phyloP scores from a whole-genome alignment of 208 protist genomes.

The Naegleria gruberi region DNA sequence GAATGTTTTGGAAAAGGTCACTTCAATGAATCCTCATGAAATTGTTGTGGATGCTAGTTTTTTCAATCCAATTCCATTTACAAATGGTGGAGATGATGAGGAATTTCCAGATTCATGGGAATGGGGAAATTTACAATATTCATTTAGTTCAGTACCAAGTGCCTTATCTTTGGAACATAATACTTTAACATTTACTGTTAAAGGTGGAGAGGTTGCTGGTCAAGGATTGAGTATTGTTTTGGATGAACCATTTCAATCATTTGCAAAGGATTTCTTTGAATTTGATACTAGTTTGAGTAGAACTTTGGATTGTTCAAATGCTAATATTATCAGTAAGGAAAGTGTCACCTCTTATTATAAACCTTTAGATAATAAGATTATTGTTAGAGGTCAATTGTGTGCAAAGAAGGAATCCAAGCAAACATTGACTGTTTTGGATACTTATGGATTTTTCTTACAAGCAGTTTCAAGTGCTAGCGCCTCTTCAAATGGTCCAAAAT shows the following conservation, averaged over 20 bases:
- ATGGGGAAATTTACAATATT: background rate
- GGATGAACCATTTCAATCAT: background rate
- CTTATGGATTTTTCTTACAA: background rate
- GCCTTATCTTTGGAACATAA: background rate
- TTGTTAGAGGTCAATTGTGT: background rate
- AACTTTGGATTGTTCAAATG: background rate
- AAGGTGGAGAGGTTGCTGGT: background rate
- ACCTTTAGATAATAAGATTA: background rate
- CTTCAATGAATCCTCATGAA: background rate
- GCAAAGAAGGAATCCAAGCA: background rate
- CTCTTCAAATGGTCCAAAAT: too few relatives aligned
- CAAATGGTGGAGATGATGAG: background rate
- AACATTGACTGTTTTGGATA: background rate
- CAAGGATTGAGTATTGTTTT: background rate
- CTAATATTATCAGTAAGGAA: background rate
- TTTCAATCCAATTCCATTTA: background rate
- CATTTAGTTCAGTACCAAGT: background rate
- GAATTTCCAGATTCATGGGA: background rate
- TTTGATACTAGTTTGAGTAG: background rate
- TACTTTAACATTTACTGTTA: background rate
- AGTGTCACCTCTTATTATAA: background rate
- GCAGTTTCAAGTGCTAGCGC: background rate
- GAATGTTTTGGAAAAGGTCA: background rate
- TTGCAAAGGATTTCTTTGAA: background rate
- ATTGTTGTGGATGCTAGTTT: background rate